Evolutionary conservation across 2,329 filamentous ascomycete species (phyloP), one percentile per base, ranked within the genome.

Genomic region (Whalleya microplaca): DNA sequence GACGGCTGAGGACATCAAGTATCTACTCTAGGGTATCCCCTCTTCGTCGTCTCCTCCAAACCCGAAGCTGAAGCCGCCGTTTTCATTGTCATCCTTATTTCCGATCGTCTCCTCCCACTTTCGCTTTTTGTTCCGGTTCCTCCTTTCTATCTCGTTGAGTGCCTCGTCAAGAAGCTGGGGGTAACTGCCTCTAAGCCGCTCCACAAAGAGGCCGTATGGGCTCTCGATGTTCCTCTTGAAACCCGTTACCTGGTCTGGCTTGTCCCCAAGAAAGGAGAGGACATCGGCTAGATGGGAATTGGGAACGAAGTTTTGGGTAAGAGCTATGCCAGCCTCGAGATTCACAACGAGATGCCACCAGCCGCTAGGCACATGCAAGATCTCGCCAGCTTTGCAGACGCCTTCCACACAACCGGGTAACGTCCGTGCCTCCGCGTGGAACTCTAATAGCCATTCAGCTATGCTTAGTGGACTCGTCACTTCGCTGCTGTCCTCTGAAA

Each of bases 311-410:
- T 98, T 98, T 72, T 98, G 94, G 7, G 94, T 98, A 62, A 98
- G 82, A 3, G 94, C 95, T 61, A 98, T 90, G 43, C 90, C 89
- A 12, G 85, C 82, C 65, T 92, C 89, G 1, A 96, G 77, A 69
- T 98, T 98, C 45, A 98, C 87, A 9, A 98, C 95, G 29, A 98
- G 78, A 78, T 98, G 94, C 87, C 95, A 98, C 94, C 94, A 98
- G 5, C 94, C 93, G 49, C 89, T 92, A 0, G 95, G 94, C 5
- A 98, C 94, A 70, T 97, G 91, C 48, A 98, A 75, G 16, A 98
- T 88, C 73, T 98, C 95, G 2, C 94, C 94, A 42, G 87, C 84
- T 14, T 78, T 75, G 70, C 94, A 98, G 23, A 98, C 86, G 0
- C 92, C 94, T 75, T 98, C 94, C 27, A 89, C 75, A 67, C 93